These are phyloP conservation scores for Prunus armeniaca DNA, from an alignment of 306 rosid species.

Conservation along the genomic window DNA sequence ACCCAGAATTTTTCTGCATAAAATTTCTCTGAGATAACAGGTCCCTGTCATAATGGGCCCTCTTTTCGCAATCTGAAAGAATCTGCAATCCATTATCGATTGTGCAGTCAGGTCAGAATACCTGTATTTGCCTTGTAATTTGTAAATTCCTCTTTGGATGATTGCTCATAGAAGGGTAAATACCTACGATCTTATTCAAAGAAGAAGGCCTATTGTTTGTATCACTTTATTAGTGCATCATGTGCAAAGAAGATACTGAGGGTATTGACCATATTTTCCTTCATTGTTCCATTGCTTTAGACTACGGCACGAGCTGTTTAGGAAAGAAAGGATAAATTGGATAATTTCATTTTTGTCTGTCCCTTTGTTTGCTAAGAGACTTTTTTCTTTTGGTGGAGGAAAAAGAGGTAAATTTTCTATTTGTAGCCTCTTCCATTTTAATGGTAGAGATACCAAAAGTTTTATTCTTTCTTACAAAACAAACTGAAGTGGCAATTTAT, in stretches of 20 bases:
- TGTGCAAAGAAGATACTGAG: background rate
- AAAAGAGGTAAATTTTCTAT: no score
- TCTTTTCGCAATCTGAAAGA: conserved; percentile 81
- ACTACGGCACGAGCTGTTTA: background rate
- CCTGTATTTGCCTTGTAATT: conserved; percentile 8
- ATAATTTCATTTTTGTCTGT: background rate
- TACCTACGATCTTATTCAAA: background rate
- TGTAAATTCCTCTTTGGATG: background rate
- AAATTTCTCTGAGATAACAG: conserved; percentile 65
- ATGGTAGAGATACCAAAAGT: no score
- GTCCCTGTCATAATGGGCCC: conserved; percentile 73
- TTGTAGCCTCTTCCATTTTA: background rate
- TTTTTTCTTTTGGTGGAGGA: background rate
- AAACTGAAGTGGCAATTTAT: no score
- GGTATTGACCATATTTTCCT: background rate
- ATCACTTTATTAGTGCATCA: background rate
- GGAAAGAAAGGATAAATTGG: background rate
- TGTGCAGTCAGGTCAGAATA: conserved; percentile 35
- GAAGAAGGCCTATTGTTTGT: background rate
- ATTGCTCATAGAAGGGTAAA: background rate
- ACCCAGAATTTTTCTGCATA: conserved; percentile 38
- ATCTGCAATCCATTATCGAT: conserved; percentile 72
- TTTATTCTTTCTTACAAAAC: no score
- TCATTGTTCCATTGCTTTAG: background rate
- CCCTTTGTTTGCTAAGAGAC: no score